These are phyloP conservation scores for Cladosporium austrohemisphaericum DNA, from an alignment of 2,329 filamentous ascomycete genomes.

Conservation along the genomic window DNA sequence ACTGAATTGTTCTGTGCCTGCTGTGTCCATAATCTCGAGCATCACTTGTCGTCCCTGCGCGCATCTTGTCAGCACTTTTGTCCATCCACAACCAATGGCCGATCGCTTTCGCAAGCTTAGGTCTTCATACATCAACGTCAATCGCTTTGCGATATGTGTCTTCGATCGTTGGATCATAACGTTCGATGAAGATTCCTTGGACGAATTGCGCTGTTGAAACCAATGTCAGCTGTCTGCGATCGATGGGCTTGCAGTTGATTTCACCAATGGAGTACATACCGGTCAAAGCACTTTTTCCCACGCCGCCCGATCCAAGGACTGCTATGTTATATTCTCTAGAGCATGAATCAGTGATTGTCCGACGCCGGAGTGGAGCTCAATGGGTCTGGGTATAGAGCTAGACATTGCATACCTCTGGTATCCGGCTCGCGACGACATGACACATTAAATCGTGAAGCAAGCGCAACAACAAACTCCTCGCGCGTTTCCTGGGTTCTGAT, in stretches of 20 bases:
- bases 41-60: slow-evolving; percentile 82
- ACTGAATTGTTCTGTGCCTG: slow-evolving; percentile 92
- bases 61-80: too few relatives aligned
- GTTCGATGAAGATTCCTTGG: slow-evolving; percentile 89
- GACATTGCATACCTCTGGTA: slow-evolving; percentile 9
- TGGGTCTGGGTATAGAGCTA: not conserved
- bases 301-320: slow-evolving; percentile 78
- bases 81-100: too few relatives aligned
- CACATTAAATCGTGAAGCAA: slow-evolving; percentile 9
- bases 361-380: not conserved
- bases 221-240: too few relatives aligned
- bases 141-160: slow-evolving; percentile 59
- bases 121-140: slow-evolving; percentile 64
- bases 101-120: too few relatives aligned
- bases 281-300: slow-evolving; percentile 89
- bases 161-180: slow-evolving; percentile 61
- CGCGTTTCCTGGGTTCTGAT: not conserved
- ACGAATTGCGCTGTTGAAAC: slow-evolving; percentile 75
- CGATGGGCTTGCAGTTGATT: too few relatives aligned
- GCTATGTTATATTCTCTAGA: slow-evolving; percentile 73
- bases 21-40: slow-evolving; percentile 87
- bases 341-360: not conserved
- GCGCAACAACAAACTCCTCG: not conserved
- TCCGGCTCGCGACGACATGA: slow-evolving; percentile 15
- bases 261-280: slow-evolving; percentile 52